Evolutionary conservation across 108 stramenopile species (phyloP), one percentile per base, ranked within the genome.

Genomic region (Nitzschia sp.): DNA sequence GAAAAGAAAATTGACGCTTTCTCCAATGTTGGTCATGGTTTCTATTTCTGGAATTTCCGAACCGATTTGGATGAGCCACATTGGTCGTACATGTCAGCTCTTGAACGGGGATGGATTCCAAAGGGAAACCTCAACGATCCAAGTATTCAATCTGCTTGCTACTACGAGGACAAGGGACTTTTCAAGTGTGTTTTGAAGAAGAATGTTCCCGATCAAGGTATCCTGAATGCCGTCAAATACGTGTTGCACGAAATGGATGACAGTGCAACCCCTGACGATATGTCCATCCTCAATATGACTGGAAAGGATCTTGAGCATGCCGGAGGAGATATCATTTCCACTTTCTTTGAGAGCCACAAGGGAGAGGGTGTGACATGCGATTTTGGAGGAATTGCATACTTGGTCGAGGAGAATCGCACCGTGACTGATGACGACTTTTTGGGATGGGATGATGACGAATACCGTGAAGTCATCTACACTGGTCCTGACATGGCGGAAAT

Each of bases 11-110:
- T 95, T 24, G 73, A 83, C 53, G 86, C 93, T 24, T 97, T 95
- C 65, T 78, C 85, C 3, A 76, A 77, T 8, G 70, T 89, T 62
- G 92, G 88, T 0, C 94, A 97, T 63, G 96, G 96, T 10, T 87
- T 83, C 63, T 90, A 86, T 70, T 96, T 95, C 63, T 95, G 94
- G 96, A 97, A 95, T 68, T 97, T 94, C 72, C 78, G 90, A 39
- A 97, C 93, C 0, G 96, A 97, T 69, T 56, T 95, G 15, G 80
- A 89, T 42, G 90, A 94, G 54, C 86, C 87, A 8, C 72, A 78
- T 22, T 95, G 94, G 94, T 85, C 86, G n/a, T 90, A 88, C 60
- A 82, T 90, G 80, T 39, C 65, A 26, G 93, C 90, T 1, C 52
- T 88, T 57, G 82, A 93, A 21, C 42, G 77, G 17, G 92, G 92